Evolutionary conservation across 164 flowering plant species (phyloP), one percentile per base, ranked within the genome.

Genomic region (Houttuynia cordata): DNA sequence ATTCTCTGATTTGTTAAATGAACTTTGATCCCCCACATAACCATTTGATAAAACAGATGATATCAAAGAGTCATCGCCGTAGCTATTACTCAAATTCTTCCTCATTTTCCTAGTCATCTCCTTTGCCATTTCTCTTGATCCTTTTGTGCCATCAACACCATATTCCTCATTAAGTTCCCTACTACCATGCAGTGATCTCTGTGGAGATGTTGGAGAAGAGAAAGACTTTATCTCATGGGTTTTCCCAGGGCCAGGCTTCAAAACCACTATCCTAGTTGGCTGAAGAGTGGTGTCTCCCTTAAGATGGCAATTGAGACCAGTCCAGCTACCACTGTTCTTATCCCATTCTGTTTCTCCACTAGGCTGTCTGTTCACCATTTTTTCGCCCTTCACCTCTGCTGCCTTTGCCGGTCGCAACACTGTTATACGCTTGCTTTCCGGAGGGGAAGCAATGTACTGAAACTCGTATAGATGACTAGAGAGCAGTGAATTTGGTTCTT

Each of bases 31-130:
- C 50, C 94, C 95, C 50, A 74, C 73, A 65, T 93, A 88, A 52
- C 88, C 96, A 81, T 82, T 90, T 42, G 92, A 90, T 57, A 81
- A 78, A 50, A 80, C 81, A 39, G 97, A 86, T 68, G 97, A 85
- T 54, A 72, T 56, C 60, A 83, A 71, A 41, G 82, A 79, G 55
- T 86, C 89, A 63, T 86, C 87, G 69, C 84, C 79, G 8, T 65
- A 69, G 47, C 80, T 84, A 58, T 77, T 74, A 62, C 73, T 69
- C 24, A 81, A 58, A 72, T 66, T 83, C 70, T 80, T 85, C 62
- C 73, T 81, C 82, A 84, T 83, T 70, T 80, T 76, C 58, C 64
- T 68, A 1, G 87, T 82, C 42, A 84, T 83, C 61, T 80, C 83
- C 68, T 72, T 84, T 50, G 90, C 91, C 52, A 79, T 78, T 70